Evolutionary conservation across 768 basidiomycete genomes (phyloP), one percentile per base, ranked within the genome.

Genomic region (Kwoniella sp.): DNA sequence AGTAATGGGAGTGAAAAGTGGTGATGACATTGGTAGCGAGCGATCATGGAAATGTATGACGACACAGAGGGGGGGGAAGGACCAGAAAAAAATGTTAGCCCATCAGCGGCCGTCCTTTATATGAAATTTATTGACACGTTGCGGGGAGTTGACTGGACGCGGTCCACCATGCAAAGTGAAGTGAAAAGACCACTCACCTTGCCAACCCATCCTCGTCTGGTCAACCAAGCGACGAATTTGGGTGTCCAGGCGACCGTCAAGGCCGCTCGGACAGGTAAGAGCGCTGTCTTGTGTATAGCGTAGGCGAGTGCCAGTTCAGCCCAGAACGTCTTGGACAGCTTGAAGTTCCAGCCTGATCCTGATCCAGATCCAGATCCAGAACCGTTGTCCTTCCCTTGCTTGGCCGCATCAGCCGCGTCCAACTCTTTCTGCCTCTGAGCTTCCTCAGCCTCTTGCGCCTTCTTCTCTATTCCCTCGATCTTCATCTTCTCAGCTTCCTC

Each of bases 221-320:
- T 84, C 58, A 97, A 82, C 91, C 91, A 95, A 22, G 85, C 84
- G 3, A 96, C 93, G n/a, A 97, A 79, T 69, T 85, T 85, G 0
- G 93, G 93, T 0, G 93, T 95, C 57, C 91, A 82, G 0, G 87
- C 88, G 0, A 91, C 92, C 0, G 95, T 97, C 67, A 94, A 81
- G 0, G 93, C 96, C 0, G 96, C 86, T 45, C 96, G 84, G 25
- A 99, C 81, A 9, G 96, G 96, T 23, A 98, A 78, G 76, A 97
- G 90, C 1, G 92, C 75, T 0, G 92, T 95, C 83, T 99, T 99
- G 86, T 99, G 96, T 58, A 99, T 87, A 22, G 90, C 89, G 81
- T 94, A 99, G 2, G 96, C 95, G 72, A 98, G 83, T 0, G 92
- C 86, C 28, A 96, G 81, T 87, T 96, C 94, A 28, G 95, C 93